These are phyloP conservation scores for Schizophyllum amplum DNA, from an alignment of 1,284 basidiomycete genomes.

Conservation along the genomic window DNA sequence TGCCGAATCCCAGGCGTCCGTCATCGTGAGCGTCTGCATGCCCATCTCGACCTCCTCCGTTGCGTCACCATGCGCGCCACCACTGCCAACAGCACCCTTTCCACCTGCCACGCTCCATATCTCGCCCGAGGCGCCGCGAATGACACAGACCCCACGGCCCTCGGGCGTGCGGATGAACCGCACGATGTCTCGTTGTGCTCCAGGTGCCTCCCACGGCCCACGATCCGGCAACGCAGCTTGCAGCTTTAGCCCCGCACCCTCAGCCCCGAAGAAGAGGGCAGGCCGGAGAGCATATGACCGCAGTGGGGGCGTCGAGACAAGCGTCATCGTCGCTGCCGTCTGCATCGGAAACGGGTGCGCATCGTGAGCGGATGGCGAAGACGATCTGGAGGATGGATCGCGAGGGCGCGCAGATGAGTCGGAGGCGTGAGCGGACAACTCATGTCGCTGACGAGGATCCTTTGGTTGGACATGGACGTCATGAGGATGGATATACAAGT, in stretches of 20 bases:
- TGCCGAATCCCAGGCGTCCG: slow-evolving; percentile 44
- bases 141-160: slow-evolving; percentile 60
- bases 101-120: slow-evolving; percentile 48
- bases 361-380: too few relatives aligned
- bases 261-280: slow-evolving; percentile 49
- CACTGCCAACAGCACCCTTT: too few relatives aligned
- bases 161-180: slow-evolving; percentile 69
- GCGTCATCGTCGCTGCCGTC: background rate
- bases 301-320: background rate
- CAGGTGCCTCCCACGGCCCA: background rate
- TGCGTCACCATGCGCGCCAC: too few relatives aligned
- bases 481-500: slow-evolving; percentile 50
- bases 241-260: slow-evolving; percentile 39
- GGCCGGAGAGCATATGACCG: background rate
- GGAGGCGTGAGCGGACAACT: too few relatives aligned
- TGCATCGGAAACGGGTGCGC: background rate
- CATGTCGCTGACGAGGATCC: too few relatives aligned
- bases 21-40: slow-evolving; percentile 16
- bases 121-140: slow-evolving; percentile 51
- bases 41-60: too few relatives aligned
- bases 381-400: too few relatives aligned
- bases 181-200: slow-evolving; percentile 30
- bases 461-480: too few relatives aligned
- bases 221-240: slow-evolving; percentile 28
- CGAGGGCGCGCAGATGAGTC: too few relatives aligned